Base-by-base conservation (phyloP, 257 asterid genomes). In the Schizonepeta tenuifolia region DNA sequence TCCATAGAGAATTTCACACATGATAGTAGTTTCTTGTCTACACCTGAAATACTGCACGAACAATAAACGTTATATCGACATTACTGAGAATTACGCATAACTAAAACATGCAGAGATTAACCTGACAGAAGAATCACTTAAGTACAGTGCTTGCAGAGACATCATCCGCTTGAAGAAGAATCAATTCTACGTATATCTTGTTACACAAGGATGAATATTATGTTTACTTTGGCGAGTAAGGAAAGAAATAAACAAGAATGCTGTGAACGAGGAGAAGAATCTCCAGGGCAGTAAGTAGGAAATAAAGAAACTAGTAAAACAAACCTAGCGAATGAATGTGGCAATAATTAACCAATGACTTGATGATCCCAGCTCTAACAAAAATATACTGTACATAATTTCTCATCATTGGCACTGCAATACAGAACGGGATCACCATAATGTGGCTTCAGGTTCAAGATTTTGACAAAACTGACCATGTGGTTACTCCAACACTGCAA, bases 401-500 rank as follows among this genome's bases (percentile, higher is more conserved):
- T 68, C 61, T 55, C 57, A 17, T 60, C 61, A 22, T 56, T 14
- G 28, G 18, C 62, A 26, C 62, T 56, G 35, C 18, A 56, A 12
- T 56, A 13, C n/a, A 56, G 62, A 24, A 55, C 3, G 36, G 36
- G 70, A 31, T 65, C 73, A 53, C 68, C 68, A 9, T 47, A 28
- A 10, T 64, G 43, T 53, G 40, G 73, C 53, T 20, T 36, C 64
- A 20, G 53, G 60, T 35, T 75, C 67, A 22, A 65, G 46, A 59
- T 68, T 36, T 15, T 61, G 22, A 12, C 57, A 65, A 31, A 50
- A 17, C 55, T 44, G 43, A 49, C 40, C 49, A 63, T 18, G 44
- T 12, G 55, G 75, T 76, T 76, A 92, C 79, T 89, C 98, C 83
- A 79, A 78, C 22, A 90, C 88, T 0, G 91, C 77, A 75, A 90